Evolutionary conservation across 192 early-diverging fungal genomes (phyloP), one percentile per base, ranked within the genome.

Genomic region (Geosiphon pyriformis): DNA sequence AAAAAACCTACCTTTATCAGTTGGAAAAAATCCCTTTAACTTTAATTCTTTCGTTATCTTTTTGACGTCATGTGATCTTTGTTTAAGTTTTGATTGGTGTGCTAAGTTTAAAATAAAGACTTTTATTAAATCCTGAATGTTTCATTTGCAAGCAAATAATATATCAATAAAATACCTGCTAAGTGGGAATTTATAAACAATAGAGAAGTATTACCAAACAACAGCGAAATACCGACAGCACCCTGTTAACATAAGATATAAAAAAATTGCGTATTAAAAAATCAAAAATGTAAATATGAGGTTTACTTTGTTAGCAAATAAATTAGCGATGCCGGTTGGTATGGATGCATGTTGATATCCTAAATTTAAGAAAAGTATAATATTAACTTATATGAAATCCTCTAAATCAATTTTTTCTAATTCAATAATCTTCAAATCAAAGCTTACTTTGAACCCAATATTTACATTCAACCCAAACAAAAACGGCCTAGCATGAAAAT

Each of bases 111-210:
- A 22, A 27, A 33, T 47, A 12, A 27, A n/a, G 20, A 46, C 42
- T n/a, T n/a, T n/a, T n/a, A n/a, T n/a, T n/a, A n/a, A n/a, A n/a
- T n/a, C n/a, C n/a, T n/a, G n/a, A n/a, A n/a, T n/a, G n/a, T n/a
- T n/a, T n/a, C n/a, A n/a, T n/a, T n/a, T n/a, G n/a, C n/a, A n/a
- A n/a, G n/a, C n/a, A n/a, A n/a, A n/a, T n/a, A n/a, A n/a, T n/a
- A n/a, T n/a, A n/a, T n/a, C n/a, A n/a, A n/a, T n/a, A n/a, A 59
- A 42, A 30, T 70, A 81, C 76, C 79, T 69, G 73, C 74, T 27
- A 82, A 70, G 55, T 82, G 80, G 27, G 76, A 72, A 35, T 79
- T 82, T 4, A 82, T 79, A 65, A 82, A 82, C 17, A 80, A 48
- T 2, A 82, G 56, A 0, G 77, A 79, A 12, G 61, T 71, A 34